These are phyloP conservation scores for Magnusiomyces sp. DNA, from an alignment of 1,139 yeast species.

Conservation along the genomic window DNA sequence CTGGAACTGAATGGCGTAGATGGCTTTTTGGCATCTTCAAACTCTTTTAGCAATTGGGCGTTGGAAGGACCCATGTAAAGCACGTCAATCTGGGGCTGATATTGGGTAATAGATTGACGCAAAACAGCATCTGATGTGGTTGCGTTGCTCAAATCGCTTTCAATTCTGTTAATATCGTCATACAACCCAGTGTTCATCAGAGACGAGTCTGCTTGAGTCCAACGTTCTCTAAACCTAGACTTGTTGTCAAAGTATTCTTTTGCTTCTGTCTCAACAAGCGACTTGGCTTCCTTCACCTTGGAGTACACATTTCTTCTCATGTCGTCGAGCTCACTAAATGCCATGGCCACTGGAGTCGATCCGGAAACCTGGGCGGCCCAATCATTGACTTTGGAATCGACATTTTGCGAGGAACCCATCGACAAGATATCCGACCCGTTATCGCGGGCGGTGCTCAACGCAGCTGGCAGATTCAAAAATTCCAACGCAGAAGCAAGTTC, in stretches of 20 bases:
- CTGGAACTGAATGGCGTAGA: constrained; percentile 15
- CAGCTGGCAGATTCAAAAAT: constrained; percentile 64
- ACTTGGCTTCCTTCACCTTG: constrained; percentile 37
- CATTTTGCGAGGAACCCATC: constrained; percentile 16
- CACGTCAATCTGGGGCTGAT: constrained; percentile 31
- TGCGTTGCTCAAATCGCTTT: constrained; percentile 61
- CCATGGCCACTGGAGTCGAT: constrained; percentile 10
- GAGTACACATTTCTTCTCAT: constrained; percentile 18
- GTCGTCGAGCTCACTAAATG: constrained; percentile 16
- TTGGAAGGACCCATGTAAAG: constrained; percentile 31
- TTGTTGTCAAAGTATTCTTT: constrained; percentile 29
- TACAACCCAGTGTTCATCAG: constrained; percentile 32
- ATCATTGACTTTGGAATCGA: constrained; percentile 24
- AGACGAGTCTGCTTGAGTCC: constrained; percentile 36
- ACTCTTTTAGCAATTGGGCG: constrained; percentile 25
- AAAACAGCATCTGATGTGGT: constrained; percentile 57
- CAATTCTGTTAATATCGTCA: constrained; percentile 49
- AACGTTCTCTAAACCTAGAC: constrained; percentile 30
- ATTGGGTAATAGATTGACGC: constrained; percentile 35
- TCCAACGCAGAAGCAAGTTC: constrained; percentile 73
- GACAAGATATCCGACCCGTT: constrained; percentile 14
- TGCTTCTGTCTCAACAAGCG: constrained; percentile 33
- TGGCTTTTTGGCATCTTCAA: constrained; percentile 17
- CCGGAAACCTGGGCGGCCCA: constrained; percentile 29
- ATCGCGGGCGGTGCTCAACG: constrained; percentile 42